Evolutionary conservation across 1,139 yeast genomes (phyloP), one percentile per base, ranked within the genome.

Genomic region (Blastobotrys petasosporus): DNA sequence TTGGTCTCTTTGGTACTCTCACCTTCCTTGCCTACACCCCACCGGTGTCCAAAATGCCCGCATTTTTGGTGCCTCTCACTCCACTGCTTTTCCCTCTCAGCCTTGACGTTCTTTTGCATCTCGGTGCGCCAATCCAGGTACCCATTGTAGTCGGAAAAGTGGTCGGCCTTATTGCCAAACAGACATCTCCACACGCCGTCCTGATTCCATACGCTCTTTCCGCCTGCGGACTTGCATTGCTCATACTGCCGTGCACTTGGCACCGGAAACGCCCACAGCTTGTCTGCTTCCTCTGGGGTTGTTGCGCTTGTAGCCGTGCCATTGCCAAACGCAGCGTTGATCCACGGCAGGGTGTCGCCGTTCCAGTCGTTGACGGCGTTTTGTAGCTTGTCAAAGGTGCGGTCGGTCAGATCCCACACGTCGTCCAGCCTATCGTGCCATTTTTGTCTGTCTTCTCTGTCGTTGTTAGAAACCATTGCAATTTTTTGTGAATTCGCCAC

Each of bases 111-210:
- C 51, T 73, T 70, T 46, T 69, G 70, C 79, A 81, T 78, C 30
- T 66, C 63, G n/a, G 71, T 64, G 56, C 76, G 78, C 92, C 94
- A 86, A 46, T 75, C 75, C 63, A 87, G 67, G 54, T 74, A 77
- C 37, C 79, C 85, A 29, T 79, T 79, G 62, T 76, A 81, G 47
- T 77, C 83, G 30, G 71, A 70, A 68, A 86, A 87, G 61, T 72
- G 77, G 31, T 70, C 44, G 32, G 51, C 49, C 17, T 46, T 48
- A 30, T 73, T 72, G 28, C 95, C 95, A 66, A 88, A 84, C 46
- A 88, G 68, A 65, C 97, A 88, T 58, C 88, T 75, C 96, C 96
- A 88, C 63, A 79, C 75, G 0, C 96, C 96, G 23, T 63, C 63
- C 38, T 74, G 69, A 57, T 85, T 92, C 95, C 95, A 88, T 7